Evolutionary conservation across 306 rosid species (phyloP).

Genomic region (Ziziphus jujuba): DNA sequence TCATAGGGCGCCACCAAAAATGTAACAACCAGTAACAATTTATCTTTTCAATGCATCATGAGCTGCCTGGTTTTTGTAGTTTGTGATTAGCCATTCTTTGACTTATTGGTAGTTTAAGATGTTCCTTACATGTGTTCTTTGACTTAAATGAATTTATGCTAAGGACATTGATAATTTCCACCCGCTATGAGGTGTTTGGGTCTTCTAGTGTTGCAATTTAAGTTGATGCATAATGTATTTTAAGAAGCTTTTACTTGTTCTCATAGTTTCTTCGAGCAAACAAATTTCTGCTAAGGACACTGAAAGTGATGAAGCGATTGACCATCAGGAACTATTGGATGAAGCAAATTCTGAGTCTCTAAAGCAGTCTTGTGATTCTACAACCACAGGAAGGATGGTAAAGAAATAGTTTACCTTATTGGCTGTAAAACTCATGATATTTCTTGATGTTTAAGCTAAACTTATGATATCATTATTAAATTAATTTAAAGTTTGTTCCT

Average conservation of each 20-base stretch:
- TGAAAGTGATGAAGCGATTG: conserved; percentile 45
- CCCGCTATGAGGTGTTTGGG: neutral
- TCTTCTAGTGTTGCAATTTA: neutral
- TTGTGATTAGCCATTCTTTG: conserved; percentile 7
- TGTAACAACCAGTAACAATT: conserved; percentile 7
- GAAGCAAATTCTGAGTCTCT: conserved; percentile 42
- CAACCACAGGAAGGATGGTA: conserved; percentile 52
- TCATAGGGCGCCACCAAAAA: neutral
- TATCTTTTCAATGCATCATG: conserved; percentile 6
- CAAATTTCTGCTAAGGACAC: conserved; percentile 36
- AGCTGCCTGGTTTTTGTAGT: conserved; percentile 14
- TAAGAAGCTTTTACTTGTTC: conserved; percentile 36
- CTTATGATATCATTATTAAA: no score
- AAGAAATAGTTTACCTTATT: conserved; percentile 6
- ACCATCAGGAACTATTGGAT: conserved; percentile 36
- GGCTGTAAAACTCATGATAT: neutral
- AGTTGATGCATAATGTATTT: conserved; percentile 13
- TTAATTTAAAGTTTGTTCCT: no score
- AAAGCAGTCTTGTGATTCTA: conserved; percentile 42
- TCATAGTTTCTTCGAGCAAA: conserved; percentile 52
- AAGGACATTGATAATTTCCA: conserved; percentile 7
- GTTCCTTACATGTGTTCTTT: neutral
- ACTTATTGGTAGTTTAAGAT: neutral
- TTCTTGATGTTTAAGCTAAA: neutral
- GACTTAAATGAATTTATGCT: neutral